Evolutionary conservation across 176 grass and related monocot species (phyloP), one percentile per base, ranked within the genome.

Genomic region (Chrysopogon serrulatus): DNA sequence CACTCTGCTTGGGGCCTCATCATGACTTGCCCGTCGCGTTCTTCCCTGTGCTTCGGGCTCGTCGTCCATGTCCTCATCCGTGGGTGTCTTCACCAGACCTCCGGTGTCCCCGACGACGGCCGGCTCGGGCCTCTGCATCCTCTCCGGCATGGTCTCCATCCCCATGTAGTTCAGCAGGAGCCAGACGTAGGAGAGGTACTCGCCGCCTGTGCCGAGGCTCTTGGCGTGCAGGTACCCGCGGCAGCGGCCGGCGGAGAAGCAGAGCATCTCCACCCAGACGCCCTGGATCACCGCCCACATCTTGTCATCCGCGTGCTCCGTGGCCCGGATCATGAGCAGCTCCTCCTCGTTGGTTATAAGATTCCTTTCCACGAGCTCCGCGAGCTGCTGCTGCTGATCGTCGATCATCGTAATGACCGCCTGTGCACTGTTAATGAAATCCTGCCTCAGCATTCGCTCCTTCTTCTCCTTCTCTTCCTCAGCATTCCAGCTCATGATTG

Each of bases 201-300:
- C 82, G 4, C 82, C 41, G 4, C 59, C 82, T 0, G 5, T 51
- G 32, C 59, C 59, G 1, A 76, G 2, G 59, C 15, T 66, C 57
- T 10, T 39, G 82, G 71, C 82, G 23, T 84, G 71, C 10, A 66
- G 5, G 71, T 84, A 66, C 10, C 43, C 82, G 2, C 32, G 35
- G 42, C 42, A 75, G 5, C 82, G 5, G 10, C 15, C 44, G 0
- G 72, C 82, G 0, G 59, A 75, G 59, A 66, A 84, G 59, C 71
- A 83, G 14, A 83, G 42, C 81, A 83, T 83, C 41, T 83, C 81
- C 69, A 74, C 81, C 81, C 82, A 84, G 59, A 84, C 59, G 71
- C 71, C 81, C 32, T 75, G 8, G 41, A 83, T 75, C 70, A 65
- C 42, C 5, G 0, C 13, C 81, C 81, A 83, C 59, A 9, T 75